Conservation (phyloP, 164 flowering plant genomes). For the Vitis vinifera region DNA sequence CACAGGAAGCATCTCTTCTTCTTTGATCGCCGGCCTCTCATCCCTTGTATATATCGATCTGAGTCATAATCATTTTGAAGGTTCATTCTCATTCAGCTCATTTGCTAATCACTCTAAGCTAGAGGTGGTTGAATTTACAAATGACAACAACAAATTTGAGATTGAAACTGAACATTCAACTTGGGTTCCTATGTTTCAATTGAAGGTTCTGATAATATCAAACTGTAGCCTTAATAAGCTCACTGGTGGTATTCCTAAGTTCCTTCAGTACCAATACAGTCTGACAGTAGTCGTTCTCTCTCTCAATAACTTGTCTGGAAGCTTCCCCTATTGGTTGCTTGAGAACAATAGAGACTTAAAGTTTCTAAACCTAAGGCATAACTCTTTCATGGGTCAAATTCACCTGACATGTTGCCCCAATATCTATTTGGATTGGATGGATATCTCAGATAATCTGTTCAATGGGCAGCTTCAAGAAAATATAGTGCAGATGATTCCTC, state of each 20-base stretch:
- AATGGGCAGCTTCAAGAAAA: not conserved
- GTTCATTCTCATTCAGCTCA: no score
- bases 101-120: not conserved
- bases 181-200: slow-evolving; percentile 7
- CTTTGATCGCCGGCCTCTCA: no score
- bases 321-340: slow-evolving; percentile 7
- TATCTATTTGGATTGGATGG: not conserved
- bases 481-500: not conserved
- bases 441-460: not conserved
- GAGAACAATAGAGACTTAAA: slow-evolving; percentile 2
- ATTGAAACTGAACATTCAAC: not conserved
- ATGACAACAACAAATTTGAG: not conserved
- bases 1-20: no score
- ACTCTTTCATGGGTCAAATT: slow-evolving; percentile 6
- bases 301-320: slow-evolving; percentile 7
- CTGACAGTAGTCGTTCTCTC: slow-evolving; percentile 3
- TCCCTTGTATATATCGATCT: no score
- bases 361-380: not conserved
- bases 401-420: not conserved
- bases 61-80: no score
- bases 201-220: not conserved
- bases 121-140: not conserved
- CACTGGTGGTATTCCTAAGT: not conserved
- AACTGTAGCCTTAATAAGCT: not conserved
- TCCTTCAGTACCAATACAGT: not conserved